A percentile compares a stretch with the other conserved stretches of the same genome.
Evolutionary conservation across 129 eudicot genomes (phyloP).

Genomic region (Daucus carota): DH1_v3.0 NC_030384.2:50666501-50667000

Average conservation of each 20-base stretch:
- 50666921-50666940: conserved; percentile 96
- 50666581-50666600: conserved; percentile 37
- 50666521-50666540: conserved; percentile 87
- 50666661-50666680: conserved; percentile 99
- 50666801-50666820: no score
- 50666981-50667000: conserved; percentile 61
- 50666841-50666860: neutral
- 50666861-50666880: neutral
- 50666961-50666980: conserved; percentile 96
- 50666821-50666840: neutral
- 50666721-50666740: conserved; percentile 8
- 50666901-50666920: conserved; percentile 79
- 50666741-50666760: neutral
- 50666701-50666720: conserved; percentile 51
- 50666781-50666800: no score
- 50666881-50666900: conserved; percentile 3
- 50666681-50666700: conserved; percentile 88
- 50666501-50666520: conserved; percentile 95
- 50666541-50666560: conserved; percentile 53
- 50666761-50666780: conserved; percentile 1
- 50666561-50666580: conserved; percentile 64
- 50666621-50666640: neutral
- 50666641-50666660: conserved; percentile 39
- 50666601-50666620: conserved; percentile 8
- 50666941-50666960: conserved; percentile 83